Percentiles rank a stretch among this genome's conserved stretches.
Evolutionary conservation across 371 early-diverging fungal species (phyloP).

Genomic region (Mucor irregularis): DNA sequence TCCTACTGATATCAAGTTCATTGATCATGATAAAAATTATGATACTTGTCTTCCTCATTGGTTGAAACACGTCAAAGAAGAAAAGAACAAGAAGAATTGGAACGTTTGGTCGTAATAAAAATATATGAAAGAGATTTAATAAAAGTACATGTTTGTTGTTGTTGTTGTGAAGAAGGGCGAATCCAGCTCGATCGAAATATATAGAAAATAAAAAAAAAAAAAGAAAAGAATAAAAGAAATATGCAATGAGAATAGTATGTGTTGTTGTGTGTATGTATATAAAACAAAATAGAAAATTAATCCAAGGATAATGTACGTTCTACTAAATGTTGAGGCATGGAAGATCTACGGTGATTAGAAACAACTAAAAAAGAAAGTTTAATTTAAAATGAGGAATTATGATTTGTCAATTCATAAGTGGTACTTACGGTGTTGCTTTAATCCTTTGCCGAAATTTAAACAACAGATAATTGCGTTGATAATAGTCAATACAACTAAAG

Average conservation of each 20-base stretch:
- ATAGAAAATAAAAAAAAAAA: no score
- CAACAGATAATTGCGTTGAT: slow-evolving; percentile 69
- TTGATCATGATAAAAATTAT: slow-evolving; percentile 46
- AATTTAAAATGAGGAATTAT: not conserved
- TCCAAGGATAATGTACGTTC: slow-evolving; percentile 26
- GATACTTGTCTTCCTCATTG: slow-evolving; percentile 49
- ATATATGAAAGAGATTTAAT: not conserved
- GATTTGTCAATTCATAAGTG: no score
- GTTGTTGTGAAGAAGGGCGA: not conserved
- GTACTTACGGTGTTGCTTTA: slow-evolving; percentile 58
- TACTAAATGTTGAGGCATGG: slow-evolving; percentile 11
- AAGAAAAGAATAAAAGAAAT: no score
- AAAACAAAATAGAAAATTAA: no score
- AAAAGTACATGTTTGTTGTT: not conserved
- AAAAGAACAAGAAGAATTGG: slow-evolving; percentile 20
- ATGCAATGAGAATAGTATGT: no score
- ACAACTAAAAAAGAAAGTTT: not conserved
- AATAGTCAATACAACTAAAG: slow-evolving; percentile 68
- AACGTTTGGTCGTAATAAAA: slow-evolving; percentile 17
- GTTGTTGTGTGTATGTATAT: no score
- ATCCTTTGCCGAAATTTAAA: slow-evolving; percentile 82
- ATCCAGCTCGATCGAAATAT: slow-evolving; percentile 1
- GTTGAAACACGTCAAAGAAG: slow-evolving; percentile 25
- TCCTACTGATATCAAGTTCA: slow-evolving; percentile 40
- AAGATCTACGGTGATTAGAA: slow-evolving; percentile 9